These are phyloP conservation scores for Exophiala lecanii-corni DNA, from an alignment of 2,329 filamentous ascomycete genomes.

Conservation along the genomic window DNA sequence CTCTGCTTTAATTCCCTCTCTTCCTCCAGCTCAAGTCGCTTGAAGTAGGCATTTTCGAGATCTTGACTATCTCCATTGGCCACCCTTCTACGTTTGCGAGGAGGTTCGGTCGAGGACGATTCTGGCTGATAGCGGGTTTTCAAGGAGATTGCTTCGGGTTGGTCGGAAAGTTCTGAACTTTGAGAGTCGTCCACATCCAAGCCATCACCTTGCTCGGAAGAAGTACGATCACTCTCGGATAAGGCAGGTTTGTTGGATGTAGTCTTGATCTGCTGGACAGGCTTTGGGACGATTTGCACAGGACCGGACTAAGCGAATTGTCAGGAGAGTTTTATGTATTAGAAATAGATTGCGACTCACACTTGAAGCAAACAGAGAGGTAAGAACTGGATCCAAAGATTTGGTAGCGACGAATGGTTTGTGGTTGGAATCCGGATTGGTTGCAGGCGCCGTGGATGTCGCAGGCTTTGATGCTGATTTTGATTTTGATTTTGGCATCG, in stretches of 20 bases:
- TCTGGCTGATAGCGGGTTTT: too few species aligned
- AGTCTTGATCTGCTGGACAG: constrained; percentile 29
- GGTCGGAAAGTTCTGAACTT: too few species aligned
- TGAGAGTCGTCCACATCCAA: constrained; percentile 37
- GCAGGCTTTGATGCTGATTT: not conserved
- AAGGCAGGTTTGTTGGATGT: constrained; percentile 5
- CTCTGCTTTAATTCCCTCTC: constrained; percentile 28
- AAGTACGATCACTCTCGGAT: not conserved
- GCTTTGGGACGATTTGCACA: constrained; percentile 32
- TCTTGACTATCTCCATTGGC: constrained; percentile 20
- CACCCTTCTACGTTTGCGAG: constrained; percentile 34
- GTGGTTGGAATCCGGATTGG: not conserved
- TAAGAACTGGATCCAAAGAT: constrained; percentile 63
- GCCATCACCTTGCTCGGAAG: constrained; percentile 1
- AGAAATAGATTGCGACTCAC: constrained; percentile 47
- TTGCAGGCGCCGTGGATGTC: too few species aligned
- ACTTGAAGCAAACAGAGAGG: constrained; percentile 67
- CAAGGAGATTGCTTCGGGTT: constrained; percentile 22
- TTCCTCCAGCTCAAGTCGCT: constrained; percentile 26
- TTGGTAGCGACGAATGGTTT: constrained; percentile 10
- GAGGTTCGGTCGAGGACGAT: constrained; percentile 5
- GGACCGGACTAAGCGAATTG: constrained; percentile 29
- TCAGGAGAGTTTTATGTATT: not conserved
- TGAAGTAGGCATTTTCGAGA: constrained; percentile 24
- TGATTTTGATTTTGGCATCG: not conserved